Base-by-base conservation (phyloP, 2,329 filamentous ascomycete genomes). In the Ilyonectria robusta region DNA sequence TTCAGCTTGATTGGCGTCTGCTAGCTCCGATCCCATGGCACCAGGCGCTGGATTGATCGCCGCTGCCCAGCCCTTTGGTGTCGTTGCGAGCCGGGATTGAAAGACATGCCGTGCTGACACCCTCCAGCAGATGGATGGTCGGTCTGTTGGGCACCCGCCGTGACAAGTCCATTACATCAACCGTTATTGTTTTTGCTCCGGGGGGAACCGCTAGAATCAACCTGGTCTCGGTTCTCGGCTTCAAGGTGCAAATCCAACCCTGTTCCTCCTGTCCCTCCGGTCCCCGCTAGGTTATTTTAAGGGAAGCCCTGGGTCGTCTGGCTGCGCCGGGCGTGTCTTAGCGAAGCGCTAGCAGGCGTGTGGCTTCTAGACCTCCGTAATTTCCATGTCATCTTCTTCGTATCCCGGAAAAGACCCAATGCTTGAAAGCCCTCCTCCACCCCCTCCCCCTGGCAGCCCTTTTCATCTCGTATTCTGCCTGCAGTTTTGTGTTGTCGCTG, bases 351-450 rank as follows among this genome's bases (percentile, higher is more conserved):
- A 46, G 44, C 44, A 46, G 19, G 44, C 44, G 44, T 46, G 44
- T 42, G 44, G 19, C 10, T 46, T 46, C 44, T 23, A 46, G 44
- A 46, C 44, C 19, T 19, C 50, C 31, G 50, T 53, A 35, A 53
- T 35, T 53, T 53, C 13, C 50, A 53, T 53, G 50, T 53, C 50
- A 53, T 53, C 50, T 53, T 31, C 29, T 53, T 53, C 50, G 50
- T 53, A 53, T 53, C 33, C 50, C 50, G 29, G 26, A 51, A n/a
- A 37, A 37, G 33, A n/a, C 29, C 50, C 21, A 35, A n/a, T 15
- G 8, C 37, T n/a, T 8, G 40, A n/a, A 8, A 17, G 37, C 8
- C 8, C 8, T 10, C 47, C 7, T 15, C 23, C 23, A 50, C 13
- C 2, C 15, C 29, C 23, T 6, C 17, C 23, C 10, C 17, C 15